Evolutionary conservation across 1,284 basidiomycete genomes (phyloP).

Genomic region (Cutaneotrichosporon cyanovorans): DNA sequence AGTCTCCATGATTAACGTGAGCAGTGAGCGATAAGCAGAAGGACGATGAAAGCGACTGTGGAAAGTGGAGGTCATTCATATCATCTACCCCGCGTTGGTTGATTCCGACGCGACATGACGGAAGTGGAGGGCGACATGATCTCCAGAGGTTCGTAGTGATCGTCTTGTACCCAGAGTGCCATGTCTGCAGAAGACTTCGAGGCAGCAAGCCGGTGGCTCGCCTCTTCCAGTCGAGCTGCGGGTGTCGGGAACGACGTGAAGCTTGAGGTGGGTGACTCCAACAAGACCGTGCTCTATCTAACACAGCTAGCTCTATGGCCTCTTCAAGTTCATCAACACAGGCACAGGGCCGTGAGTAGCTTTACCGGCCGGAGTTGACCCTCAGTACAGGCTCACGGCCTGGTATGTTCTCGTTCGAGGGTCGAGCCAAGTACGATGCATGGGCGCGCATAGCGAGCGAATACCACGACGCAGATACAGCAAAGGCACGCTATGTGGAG

Average conservation of each 20-base stretch:
- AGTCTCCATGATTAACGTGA: not conserved
- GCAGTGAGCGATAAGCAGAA: no score
- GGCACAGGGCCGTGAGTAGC: slow-evolving; percentile 25
- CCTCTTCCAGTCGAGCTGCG: slow-evolving; percentile 25
- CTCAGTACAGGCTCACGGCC: slow-evolving; percentile 57
- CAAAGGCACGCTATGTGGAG: slow-evolving; percentile 56
- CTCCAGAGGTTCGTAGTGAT: no score
- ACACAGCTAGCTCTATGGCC: slow-evolving; percentile 81
- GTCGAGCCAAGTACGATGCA: slow-evolving; percentile 80
- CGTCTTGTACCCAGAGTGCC: no score
- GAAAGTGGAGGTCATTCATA: not conserved
- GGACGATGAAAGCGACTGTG: not conserved
- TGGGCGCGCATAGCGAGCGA: slow-evolving; percentile 57
- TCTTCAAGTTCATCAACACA: slow-evolving; percentile 68
- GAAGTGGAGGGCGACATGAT: not conserved
- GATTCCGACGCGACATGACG: not conserved
- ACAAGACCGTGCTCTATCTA: no score
- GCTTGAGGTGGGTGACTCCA: slow-evolving; percentile 37
- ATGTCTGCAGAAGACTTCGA: slow-evolving; percentile 17
- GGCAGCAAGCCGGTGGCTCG: slow-evolving; percentile 30
- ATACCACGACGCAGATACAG: slow-evolving; percentile 42
- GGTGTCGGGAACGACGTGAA: slow-evolving; percentile 31
- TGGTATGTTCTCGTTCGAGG: slow-evolving; percentile 70
- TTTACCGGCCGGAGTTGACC: not conserved
- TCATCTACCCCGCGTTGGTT: no score